These are phyloP conservation scores for Metschnikowia lunata DNA, from an alignment of 805 yeast genomes.

Conservation along the genomic window DNA sequence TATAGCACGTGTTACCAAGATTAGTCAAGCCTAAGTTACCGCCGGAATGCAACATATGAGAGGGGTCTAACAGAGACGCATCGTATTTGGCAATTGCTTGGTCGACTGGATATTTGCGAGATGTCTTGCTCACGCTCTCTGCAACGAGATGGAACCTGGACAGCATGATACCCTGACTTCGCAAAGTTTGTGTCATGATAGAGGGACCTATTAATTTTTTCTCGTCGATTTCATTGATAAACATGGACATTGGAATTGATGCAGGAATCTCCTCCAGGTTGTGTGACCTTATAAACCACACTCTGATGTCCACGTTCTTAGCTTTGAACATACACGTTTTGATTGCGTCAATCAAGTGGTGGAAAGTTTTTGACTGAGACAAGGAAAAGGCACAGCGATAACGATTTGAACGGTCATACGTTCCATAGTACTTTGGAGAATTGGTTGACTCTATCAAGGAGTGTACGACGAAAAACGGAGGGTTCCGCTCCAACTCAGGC, in stretches of 20 bases:
- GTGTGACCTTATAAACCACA: slow-evolving; percentile 35
- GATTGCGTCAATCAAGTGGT: slow-evolving; percentile 28
- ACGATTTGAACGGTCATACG: slow-evolving; percentile 6
- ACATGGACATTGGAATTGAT: slow-evolving; percentile 22
- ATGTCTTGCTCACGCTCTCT: slow-evolving; percentile 21
- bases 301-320: slow-evolving; percentile 21
- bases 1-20: slow-evolving; percentile 88
- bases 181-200: slow-evolving; percentile 22
- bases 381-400: slow-evolving; percentile 15
- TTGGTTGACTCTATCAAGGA: slow-evolving; percentile 20
- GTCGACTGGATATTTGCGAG: slow-evolving; percentile 23
- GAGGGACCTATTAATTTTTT: slow-evolving; percentile 27
- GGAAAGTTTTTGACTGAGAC: slow-evolving; percentile 34
- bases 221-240: slow-evolving; percentile 26
- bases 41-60: slow-evolving; percentile 15
- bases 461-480: slow-evolving; percentile 36
- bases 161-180: slow-evolving; percentile 26
- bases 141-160: slow-evolving; percentile 26
- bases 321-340: slow-evolving; percentile 20
- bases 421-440: neutral
- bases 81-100: slow-evolving; percentile 6
- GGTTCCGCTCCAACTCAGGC: slow-evolving; percentile 31
- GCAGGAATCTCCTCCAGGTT: slow-evolving; percentile 21
- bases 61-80: slow-evolving; percentile 10
- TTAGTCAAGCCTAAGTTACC: slow-evolving; percentile 62